Base-by-base conservation (phyloP, 2,329 filamentous ascomycete species). In the Alternaria viburni region DNA sequence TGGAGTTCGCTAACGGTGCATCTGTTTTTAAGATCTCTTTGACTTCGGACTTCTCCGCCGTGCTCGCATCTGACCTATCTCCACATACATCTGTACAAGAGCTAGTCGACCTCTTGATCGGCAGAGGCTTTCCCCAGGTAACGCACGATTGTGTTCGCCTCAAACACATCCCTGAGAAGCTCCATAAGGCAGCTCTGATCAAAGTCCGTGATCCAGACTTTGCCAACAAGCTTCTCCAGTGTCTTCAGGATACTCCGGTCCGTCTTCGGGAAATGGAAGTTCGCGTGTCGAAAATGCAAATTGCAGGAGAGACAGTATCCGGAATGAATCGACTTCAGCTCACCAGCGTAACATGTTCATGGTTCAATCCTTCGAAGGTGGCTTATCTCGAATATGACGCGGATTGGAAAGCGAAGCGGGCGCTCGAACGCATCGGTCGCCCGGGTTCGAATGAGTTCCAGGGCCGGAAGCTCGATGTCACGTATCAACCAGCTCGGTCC, bases 311-410 rank as follows among this genome's bases (percentile, higher is more conserved):
- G 41, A 55, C n/a, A 17, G 26, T 10, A 59, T 59, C 60, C 3
- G 57, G 65, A 19, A 61, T 45, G n/a, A 71, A 69, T 60, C 62
- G 66, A 2, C 59, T 71, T 8, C 69, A 71, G 54, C 68, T 71
- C 44, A 57, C 59, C 15, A 32, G 52, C 19, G 66, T 71, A 41
- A 44, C 55, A 17, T 71, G 68, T 60, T 56, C 66, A 41, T 71
- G 43, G 43, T 36, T 46, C 26, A 47, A 47, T 23, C 43, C 54
- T 46, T 47, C 54, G 6, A 56, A 56, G 25, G 43, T 47, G 43
- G 54, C 43, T 36, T 47, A 32, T 32, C 54, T 56, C 26, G 23
- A 56, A 47, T 56, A 47, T 13, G 43, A 47, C 7, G 30, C 43
- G 17, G 25, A 46, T 12, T 36, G 17, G 43, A 46, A 46, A 56